Base-by-base conservation (phyloP, 2,329 filamentous ascomycete species). In the Aspergillus udagawae region DNA sequence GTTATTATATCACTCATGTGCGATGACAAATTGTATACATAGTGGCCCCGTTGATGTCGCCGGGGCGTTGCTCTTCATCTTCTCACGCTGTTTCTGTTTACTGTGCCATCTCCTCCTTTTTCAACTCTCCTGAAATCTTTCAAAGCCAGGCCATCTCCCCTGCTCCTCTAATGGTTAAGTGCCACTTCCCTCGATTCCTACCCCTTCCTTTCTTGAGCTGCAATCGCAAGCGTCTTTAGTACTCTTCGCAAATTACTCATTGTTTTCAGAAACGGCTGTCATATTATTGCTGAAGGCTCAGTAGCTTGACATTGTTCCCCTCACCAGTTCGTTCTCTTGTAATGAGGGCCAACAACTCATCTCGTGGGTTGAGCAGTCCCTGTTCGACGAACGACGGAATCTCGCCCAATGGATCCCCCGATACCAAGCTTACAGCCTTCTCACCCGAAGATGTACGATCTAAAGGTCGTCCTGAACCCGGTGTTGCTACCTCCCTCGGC, bases 361-460 rank as follows among this genome's bases (percentile, higher is more conserved):
- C 67, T 59, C 67, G 62, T 52, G 60, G 64, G 55, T 62, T 70
- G 51, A 73, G 71, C 60, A 77, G 74, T 60, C 72, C 74, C 32
- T 67, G 64, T 49, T 75, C 74, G 38, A 73, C 73, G 17, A 82
- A 79, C 49, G 79, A 75, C 21, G 79, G 78, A 32, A 82, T 83
- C 52, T 87, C 86, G 10, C 81, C 79, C 66, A 81, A 84, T 63
- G 82, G 81, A 17, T 89, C 87, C 5, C 86, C 87, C 0, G 85
- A 87, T 57, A 88, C 86, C 7, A 82, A 81, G 51, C 63, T 87
- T 45, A 86, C 86, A 4, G 75, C 82, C 5, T 88, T 88, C 67
- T 89, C 86, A 3, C 85, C 86, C 0, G 82, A 84, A 17, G 83
- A 84, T 44, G 72, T 72, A 52, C 79, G 80, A 14, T 72, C 74